Evolutionary conservation across 352 stramenopile genomes (phyloP), one percentile per base, ranked within the genome.

Genomic region (Albugo candida): DNA sequence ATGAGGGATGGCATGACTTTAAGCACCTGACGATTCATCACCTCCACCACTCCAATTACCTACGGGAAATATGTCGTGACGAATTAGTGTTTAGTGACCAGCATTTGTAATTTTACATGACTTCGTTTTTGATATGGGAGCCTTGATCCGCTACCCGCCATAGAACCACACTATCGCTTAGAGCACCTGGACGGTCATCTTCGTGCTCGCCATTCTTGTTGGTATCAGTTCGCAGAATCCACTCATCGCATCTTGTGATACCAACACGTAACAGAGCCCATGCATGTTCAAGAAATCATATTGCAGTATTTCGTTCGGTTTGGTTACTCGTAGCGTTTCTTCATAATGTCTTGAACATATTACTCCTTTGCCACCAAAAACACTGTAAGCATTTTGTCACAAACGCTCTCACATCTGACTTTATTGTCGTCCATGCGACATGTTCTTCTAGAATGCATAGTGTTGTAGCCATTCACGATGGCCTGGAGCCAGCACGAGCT

Each of bases 21-120:
- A 1, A 65, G 45, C 2, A 63, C 12, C 14, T 55, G 18, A 2
- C 56, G 45, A 18, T 67, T 68, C 0, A 65, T 53, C 0, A 63
- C 58, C 45, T 68, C 57, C 0, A 67, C 44, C 5, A 45, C 61
- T 0, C 49, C 59, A 42, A 67, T 71, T 0, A 51, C 53, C 56
- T 48, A 65, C 2, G 62, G 59, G 4, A n/a, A 55, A 34, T 67
- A 68, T 1, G 54, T 49, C 0, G 54, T 56, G 0, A 41, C 50
- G n/a, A 60, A 64, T 44, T 64, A 54, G 35, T 66, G 63, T 31
- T 31, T 3, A 8, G 24, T 8, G 8, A 3, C 24, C 24, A 31
- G 24, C 8, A 10, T 31, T 31, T 8, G 24, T 31, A 31, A 31
- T 10, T 31, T 3, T 31, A 10, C 24, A 3, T 10, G 3, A 31